phyloP scores from a whole-genome alignment of 1,139 yeast genomes.

The Saccharomyces hybrid region DNA sequence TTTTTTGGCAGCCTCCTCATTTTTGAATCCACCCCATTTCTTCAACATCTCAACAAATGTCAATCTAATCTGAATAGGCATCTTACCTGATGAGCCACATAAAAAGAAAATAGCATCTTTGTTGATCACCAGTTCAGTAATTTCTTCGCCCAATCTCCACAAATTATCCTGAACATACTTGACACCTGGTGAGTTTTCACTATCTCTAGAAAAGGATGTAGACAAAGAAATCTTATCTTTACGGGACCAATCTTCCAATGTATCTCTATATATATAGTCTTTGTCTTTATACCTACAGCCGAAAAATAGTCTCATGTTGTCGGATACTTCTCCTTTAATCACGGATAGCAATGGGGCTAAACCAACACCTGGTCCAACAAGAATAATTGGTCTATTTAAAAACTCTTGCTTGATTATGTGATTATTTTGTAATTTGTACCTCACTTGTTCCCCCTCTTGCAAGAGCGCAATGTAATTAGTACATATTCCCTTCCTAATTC shows the following conservation, averaged over 20 bases:
- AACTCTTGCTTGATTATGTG: constrained; percentile 30
- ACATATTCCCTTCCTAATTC: constrained; percentile 75
- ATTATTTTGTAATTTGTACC: constrained; percentile 50
- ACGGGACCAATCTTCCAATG: constrained; percentile 40
- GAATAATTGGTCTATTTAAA: constrained; percentile 46
- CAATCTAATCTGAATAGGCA: constrained; percentile 85
- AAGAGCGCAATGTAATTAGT: constrained; percentile 64
- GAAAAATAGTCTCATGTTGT: constrained; percentile 47
- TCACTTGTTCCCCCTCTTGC: constrained; percentile 41
- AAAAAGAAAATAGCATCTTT: constrained; percentile 57
- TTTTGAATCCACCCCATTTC: constrained; percentile 35
- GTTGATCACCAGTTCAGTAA: constrained; percentile 49
- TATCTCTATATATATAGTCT: constrained; percentile 59
- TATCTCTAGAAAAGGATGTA: constrained; percentile 60
- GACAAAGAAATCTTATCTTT: constrained; percentile 37
- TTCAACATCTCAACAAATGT: constrained; percentile 59
- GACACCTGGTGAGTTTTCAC: constrained; percentile 32
- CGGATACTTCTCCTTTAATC: constrained; percentile 31
- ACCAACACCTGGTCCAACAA: constrained; percentile 90
- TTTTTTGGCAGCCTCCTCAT: constrained; percentile 42
- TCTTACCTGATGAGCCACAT: constrained; percentile 90
- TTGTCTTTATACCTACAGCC: constrained; percentile 66
- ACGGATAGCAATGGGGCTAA: constrained; percentile 79
- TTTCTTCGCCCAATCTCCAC: constrained; percentile 40
- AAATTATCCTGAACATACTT: constrained; percentile 72